Percentiles rank a stretch among this genome's conserved stretches.
Evolutionary conservation across 208 protist genomes (phyloP).

Genomic region (Trypanosomatidae sp.): DNA sequence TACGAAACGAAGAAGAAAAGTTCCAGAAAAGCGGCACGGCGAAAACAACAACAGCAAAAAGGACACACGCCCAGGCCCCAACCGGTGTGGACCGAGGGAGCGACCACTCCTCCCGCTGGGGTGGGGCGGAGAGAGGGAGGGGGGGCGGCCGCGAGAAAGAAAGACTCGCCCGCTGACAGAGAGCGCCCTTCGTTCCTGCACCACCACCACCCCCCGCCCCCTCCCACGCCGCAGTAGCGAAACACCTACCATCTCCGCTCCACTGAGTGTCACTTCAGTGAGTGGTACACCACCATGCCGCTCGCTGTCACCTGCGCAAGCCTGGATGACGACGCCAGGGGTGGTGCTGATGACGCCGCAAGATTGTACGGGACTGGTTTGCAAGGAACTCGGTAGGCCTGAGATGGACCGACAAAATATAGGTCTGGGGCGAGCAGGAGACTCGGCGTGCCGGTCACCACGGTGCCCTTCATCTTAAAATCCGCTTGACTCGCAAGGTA

Average conservation of each 20-base stretch:
- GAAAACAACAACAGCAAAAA: neutral
- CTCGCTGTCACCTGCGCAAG: slow-evolving; percentile 58
- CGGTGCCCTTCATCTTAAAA: slow-evolving; percentile 46
- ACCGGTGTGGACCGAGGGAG: neutral
- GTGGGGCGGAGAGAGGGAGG: neutral
- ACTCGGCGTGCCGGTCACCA: slow-evolving; percentile 53
- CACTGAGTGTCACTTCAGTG: slow-evolving; percentile 3
- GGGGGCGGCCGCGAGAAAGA: neutral
- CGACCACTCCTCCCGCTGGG: neutral
- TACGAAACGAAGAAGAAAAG: slow-evolving; percentile 1
- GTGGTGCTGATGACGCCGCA: slow-evolving; percentile 15
- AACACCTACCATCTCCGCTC: neutral
- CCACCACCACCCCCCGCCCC: too few relatives aligned
- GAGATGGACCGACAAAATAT: slow-evolving; percentile 43
- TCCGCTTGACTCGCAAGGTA: slow-evolving; percentile 62
- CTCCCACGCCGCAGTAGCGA: neutral
- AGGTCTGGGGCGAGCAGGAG: slow-evolving; percentile 75
- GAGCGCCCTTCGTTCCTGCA: neutral
- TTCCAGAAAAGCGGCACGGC: neutral
- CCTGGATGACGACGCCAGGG: slow-evolving; percentile 13
- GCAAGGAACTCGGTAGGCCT: slow-evolving; percentile 52
- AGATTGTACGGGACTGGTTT: slow-evolving; percentile 74
- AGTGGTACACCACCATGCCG: slow-evolving; percentile 75
- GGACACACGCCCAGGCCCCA: neutral
- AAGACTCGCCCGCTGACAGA: neutral